Evolutionary conservation across 495 filamentous ascomycete genomes (phyloP).

Genomic region (Penicillium macrosclerotiorum): DNA sequence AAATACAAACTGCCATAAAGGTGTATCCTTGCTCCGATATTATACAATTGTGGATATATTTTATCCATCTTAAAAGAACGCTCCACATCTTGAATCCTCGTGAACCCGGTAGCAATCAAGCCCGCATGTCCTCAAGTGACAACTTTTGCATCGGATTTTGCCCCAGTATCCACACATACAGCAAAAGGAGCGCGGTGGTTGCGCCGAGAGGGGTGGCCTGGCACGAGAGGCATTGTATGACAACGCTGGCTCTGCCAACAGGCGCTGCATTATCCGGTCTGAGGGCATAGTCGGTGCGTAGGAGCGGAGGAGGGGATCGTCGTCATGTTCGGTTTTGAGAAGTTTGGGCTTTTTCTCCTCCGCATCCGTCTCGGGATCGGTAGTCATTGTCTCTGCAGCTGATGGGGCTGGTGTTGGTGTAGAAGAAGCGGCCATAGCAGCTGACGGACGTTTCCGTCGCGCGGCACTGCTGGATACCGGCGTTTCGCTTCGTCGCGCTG

Average conservation of each 20-base stretch:
- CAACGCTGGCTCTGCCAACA: constrained; percentile 70
- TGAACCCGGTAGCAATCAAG: constrained; percentile 78
- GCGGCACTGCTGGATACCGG: constrained; percentile 18
- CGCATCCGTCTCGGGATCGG: constrained; percentile 26
- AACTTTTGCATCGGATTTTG: constrained; percentile 78
- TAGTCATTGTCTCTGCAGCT: constrained; percentile 9
- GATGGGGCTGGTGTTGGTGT: constrained; percentile 9
- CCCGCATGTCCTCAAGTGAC: constrained; percentile 76
- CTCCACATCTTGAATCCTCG: constrained; percentile 75
- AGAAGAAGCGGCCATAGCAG: constrained; percentile 11
- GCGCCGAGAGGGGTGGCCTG: constrained; percentile 46
- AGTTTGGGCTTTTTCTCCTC: constrained; percentile 25
- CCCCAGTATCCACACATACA: constrained; percentile 94
- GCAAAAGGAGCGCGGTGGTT: constrained; percentile 72
- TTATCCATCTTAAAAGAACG: constrained; percentile 42
- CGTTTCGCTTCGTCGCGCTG: constrained; percentile 34
- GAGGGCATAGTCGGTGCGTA: constrained; percentile 63
- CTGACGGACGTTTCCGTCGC: constrained; percentile 18
- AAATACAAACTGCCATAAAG: too few relatives aligned
- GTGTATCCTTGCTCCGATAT: constrained; percentile 3
- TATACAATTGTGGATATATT: constrained; percentile 7
- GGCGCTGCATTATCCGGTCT: constrained; percentile 61
- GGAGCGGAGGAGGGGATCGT: constrained; percentile 61
- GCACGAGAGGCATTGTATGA: constrained; percentile 78
- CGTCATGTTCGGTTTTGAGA: constrained; percentile 47